phyloP scores from a whole-genome alignment of 2,329 filamentous ascomycete species.

The Arthrobotrys sinensis region DNA sequence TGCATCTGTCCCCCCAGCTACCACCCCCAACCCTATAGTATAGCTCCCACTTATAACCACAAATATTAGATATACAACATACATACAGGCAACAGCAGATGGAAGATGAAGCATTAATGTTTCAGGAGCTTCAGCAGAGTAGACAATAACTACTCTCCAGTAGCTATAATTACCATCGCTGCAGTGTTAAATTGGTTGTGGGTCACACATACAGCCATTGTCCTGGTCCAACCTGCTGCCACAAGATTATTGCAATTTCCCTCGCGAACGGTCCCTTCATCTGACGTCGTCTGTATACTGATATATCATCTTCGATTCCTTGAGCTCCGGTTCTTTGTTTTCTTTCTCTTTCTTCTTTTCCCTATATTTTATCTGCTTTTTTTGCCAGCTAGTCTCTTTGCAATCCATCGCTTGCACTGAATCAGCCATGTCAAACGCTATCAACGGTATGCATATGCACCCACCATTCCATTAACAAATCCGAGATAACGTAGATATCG shows the following conservation, averaged over 20 bases:
- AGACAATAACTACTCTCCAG: background rate
- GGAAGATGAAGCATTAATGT: conserved; percentile 11
- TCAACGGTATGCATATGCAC: conserved; percentile 31
- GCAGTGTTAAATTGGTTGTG: conserved; percentile 47
- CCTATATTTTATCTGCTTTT: background rate
- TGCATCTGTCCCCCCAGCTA: background rate
- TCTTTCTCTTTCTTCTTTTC: background rate
- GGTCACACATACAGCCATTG: conserved; percentile 35
- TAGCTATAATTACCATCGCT: conserved; percentile 1
- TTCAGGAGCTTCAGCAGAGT: conserved; percentile 6
- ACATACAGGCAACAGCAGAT: conserved; percentile 4
- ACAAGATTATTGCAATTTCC: conserved; percentile 52
- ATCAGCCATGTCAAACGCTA: conserved; percentile 48
- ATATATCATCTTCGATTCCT: conserved; percentile 6
- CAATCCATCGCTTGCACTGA: background rate
- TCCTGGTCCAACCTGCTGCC: conserved; percentile 15
- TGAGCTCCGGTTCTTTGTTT: background rate
- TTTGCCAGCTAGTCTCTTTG: background rate
- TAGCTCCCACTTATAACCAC: background rate
- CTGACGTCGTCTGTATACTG: conserved; percentile 21
- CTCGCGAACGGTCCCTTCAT: conserved; percentile 23
- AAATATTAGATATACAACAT: no score
- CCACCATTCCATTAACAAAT: background rate
- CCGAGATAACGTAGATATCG: background rate
- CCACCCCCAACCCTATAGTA: background rate